Conservation (phyloP, 2,329 filamentous ascomycete species). For the Malbranchea zuffiana region DNA sequence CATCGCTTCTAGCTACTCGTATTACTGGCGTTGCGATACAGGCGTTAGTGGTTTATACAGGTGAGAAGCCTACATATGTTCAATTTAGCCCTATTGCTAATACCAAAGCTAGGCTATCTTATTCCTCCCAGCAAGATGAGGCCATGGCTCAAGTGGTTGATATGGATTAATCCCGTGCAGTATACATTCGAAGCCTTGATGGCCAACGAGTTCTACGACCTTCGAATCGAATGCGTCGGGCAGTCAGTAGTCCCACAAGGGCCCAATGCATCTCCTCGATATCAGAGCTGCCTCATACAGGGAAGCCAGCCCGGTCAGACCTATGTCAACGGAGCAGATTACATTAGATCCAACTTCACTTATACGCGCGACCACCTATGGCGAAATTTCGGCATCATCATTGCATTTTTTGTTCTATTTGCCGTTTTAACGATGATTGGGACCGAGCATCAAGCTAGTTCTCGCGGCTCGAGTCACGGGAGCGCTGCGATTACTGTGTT, state of each 20-base stretch:
- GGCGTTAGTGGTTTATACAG: conserved; percentile 48
- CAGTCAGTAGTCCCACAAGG: conserved; percentile 48
- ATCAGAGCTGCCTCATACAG: conserved; percentile 50
- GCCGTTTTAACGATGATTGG: conserved; percentile 63
- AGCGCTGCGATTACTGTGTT: conserved; percentile 74
- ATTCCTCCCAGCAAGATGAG: conserved; percentile 53
- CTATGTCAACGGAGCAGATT: conserved; percentile 44
- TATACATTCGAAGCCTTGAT: conserved; percentile 60
- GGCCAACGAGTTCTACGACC: conserved; percentile 57
- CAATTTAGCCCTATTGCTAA: neutral
- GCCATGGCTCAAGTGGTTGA: conserved; percentile 53
- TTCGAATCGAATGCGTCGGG: conserved; percentile 44
- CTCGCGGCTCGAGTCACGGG: conserved; percentile 52
- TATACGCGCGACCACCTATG: conserved; percentile 51
- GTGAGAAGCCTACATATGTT: conserved; percentile 13
- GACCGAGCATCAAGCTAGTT: conserved; percentile 58
- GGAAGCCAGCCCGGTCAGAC: conserved; percentile 45
- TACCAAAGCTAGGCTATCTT: conserved; percentile 43
- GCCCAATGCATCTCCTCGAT: conserved; percentile 35
- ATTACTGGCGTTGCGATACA: conserved; percentile 42
- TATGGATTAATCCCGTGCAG: conserved; percentile 56
- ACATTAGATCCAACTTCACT: conserved; percentile 45
- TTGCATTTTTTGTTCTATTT: conserved; percentile 65
- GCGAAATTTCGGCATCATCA: conserved; percentile 70
- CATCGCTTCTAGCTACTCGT: conserved; percentile 28